phyloP scores from a whole-genome alignment of 352 stramenopile species.

The Pythium sukuiense region DNA sequence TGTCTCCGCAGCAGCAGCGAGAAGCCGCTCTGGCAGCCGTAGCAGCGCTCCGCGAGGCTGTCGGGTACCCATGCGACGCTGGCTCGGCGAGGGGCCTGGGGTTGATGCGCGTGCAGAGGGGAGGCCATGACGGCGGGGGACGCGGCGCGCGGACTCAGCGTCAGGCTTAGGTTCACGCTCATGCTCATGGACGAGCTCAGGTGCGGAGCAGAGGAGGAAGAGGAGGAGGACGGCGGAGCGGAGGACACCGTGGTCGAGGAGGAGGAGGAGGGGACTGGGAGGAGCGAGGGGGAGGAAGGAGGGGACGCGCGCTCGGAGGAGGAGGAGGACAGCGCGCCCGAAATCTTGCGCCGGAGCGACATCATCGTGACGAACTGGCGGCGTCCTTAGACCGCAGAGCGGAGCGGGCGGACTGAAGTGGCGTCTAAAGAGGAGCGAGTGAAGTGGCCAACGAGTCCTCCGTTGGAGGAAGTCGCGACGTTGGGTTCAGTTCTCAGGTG shows the following conservation, averaged over 20 bases:
- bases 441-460: neutral
- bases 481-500: neutral
- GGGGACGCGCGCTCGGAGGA: conserved; percentile 2
- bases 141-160: conserved; percentile 1
- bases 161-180: conserved; percentile 10
- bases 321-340: conserved; percentile 13
- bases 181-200: conserved; percentile 13
- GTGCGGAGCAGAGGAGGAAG: conserved; percentile 5
- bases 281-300: conserved; percentile 3
- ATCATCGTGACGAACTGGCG: conserved; percentile 13
- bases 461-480: neutral
- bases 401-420: neutral
- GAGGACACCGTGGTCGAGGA: conserved; percentile 4
- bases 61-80: conserved; percentile 83
- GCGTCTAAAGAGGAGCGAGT: neutral
- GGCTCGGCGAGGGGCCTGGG: conserved; percentile 34
- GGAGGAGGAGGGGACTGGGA: conserved; percentile 10
- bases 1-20: conserved; percentile 79
- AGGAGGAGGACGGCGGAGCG: conserved; percentile 34
- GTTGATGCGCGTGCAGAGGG: conserved; percentile 30
- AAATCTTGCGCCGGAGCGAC: conserved; percentile 19
- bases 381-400: neutral
- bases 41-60: conserved; percentile 75
- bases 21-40: conserved; percentile 63
- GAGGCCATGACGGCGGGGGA: conserved; percentile 16